Base-by-base conservation (phyloP, 2,329 filamentous ascomycete genomes). In the Pestalotiopsis sp. region DNA sequence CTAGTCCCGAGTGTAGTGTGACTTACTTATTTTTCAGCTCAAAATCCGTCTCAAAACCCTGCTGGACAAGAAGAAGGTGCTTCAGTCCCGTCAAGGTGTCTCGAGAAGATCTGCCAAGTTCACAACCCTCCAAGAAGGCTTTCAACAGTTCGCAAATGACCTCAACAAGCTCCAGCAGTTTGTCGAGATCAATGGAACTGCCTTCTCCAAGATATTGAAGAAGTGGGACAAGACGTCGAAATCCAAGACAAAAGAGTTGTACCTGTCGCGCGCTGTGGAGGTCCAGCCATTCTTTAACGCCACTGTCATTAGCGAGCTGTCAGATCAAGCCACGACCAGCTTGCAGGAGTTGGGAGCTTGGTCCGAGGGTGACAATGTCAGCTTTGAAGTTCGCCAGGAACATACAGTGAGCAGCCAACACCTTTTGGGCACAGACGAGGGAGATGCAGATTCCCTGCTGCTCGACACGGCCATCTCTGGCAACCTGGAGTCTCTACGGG, bases 211-310 rank as follows among this genome's bases (percentile, higher is more conserved):
- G 81, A 99, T 99, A 69, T 84, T 99, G 72, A 99, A 99, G 83
- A 99, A 99, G 89, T 99, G 96, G 96, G 96, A 99, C 83, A 99
- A 99, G 88, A 98, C 95, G 1, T 98, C 95, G 74, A 99, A 98
- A 87, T 98, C 95, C 65, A 95, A 95, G 80, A 98, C 96, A 69
- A 99, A 99, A 81, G 96, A 98, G 82, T 88, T 98, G 56, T 99
- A 98, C 78, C 90, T 99, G 45, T 97, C 97, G 11, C 89, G 96
- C 70, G 96, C 96, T 9, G 95, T 99, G 71, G 96, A 99, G 80
- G 95, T 98, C 7, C 96, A 98, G 77, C 96, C 96, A 6, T 98
- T 97, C 80, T 99, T 98, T 87, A 98, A 99, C 80, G 91, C 95
- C 60, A 93, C 97, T 73, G 94, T 98, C 74, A 97, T 99, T 77